Conservation (phyloP, 2,329 filamentous ascomycete species). For the Diaporthe humulicola region DNA sequence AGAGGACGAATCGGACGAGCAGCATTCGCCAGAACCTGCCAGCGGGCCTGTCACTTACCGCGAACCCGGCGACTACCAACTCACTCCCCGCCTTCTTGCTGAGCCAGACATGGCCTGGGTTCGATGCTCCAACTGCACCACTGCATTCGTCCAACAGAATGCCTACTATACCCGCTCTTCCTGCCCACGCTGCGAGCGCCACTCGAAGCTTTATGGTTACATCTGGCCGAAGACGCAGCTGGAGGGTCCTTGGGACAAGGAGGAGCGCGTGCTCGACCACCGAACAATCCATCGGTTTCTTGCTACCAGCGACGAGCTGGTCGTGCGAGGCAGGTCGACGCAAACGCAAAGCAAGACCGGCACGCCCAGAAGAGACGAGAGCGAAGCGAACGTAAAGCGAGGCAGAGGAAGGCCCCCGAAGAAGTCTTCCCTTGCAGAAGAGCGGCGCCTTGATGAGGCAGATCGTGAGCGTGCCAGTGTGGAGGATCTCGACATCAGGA, state of each 20-base stretch:
- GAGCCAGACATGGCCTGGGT: slow-evolving; percentile 87
- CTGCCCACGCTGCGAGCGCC: slow-evolving; percentile 93
- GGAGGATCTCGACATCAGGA: slow-evolving; percentile 25
- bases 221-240: slow-evolving; percentile 96
- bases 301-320: slow-evolving; percentile 75
- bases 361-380: slow-evolving; percentile 24
- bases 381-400: slow-evolving; percentile 15
- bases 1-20: neutral
- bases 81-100: slow-evolving; percentile 81
- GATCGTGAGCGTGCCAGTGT: neutral
- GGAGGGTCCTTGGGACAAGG: slow-evolving; percentile 79
- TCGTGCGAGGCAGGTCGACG: slow-evolving; percentile 57
- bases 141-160: slow-evolving; percentile 88
- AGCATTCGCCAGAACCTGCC: neutral
- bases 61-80: slow-evolving; percentile 83
- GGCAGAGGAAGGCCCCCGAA: neutral
- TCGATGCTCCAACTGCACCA: slow-evolving; percentile 85
- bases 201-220: slow-evolving; percentile 95
- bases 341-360: slow-evolving; percentile 30
- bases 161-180: slow-evolving; percentile 88
- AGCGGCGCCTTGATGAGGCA: neutral
- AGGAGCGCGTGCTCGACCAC: slow-evolving; percentile 83
- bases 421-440: slow-evolving; percentile 4
- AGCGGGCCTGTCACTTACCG: slow-evolving; percentile 56
- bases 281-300: slow-evolving; percentile 90